Percentiles rank a stretch among this genome's conserved stretches.
These are phyloP conservation scores for Coemansia sp. DNA, from an alignment of 192 early-diverging fungal genomes.

Conservation along the genomic window DNA sequence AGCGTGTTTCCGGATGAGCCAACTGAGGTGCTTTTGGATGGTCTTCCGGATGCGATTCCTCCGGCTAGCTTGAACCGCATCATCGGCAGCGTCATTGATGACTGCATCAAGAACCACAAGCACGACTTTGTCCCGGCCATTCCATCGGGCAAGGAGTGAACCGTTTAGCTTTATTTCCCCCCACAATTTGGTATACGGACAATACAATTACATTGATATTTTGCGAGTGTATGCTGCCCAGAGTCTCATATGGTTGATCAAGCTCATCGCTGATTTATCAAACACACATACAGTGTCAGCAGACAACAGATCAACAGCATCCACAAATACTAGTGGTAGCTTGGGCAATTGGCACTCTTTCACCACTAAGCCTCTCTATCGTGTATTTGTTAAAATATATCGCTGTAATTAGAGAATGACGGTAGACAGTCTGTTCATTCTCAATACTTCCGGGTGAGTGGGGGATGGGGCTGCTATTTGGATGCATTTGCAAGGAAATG, in stretches of 20 bases:
- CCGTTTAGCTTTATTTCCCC: neutral
- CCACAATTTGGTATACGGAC: neutral
- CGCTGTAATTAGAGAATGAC: slow-evolving; percentile 22
- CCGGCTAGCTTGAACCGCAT: slow-evolving; percentile 46
- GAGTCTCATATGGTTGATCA: no score
- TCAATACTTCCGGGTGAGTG: slow-evolving; percentile 63
- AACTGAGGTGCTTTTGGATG: slow-evolving; percentile 21
- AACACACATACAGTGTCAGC: no score
- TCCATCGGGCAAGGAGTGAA: slow-evolving; percentile 4
- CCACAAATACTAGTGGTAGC: neutral
- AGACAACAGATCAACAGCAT: no score
- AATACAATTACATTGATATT: no score
- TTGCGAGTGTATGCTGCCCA: no score
- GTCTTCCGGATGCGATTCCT: slow-evolving; percentile 42
- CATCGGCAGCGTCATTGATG: slow-evolving; percentile 33
- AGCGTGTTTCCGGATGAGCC: slow-evolving; percentile 36
- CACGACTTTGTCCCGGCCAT: slow-evolving; percentile 18
- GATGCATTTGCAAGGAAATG: no score
- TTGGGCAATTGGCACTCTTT: neutral
- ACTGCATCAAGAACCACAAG: slow-evolving; percentile 45
- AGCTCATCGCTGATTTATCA: no score
- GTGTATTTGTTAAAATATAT: neutral
- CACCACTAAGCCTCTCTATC: neutral
- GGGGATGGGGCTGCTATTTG: no score
- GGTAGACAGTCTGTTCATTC: slow-evolving; percentile 70